A percentile compares a stretch with the other conserved stretches of the same genome.
Evolutionary conservation across 2,329 filamentous ascomycete species (phyloP).

Genomic region (Fusarium sp.): DNA sequence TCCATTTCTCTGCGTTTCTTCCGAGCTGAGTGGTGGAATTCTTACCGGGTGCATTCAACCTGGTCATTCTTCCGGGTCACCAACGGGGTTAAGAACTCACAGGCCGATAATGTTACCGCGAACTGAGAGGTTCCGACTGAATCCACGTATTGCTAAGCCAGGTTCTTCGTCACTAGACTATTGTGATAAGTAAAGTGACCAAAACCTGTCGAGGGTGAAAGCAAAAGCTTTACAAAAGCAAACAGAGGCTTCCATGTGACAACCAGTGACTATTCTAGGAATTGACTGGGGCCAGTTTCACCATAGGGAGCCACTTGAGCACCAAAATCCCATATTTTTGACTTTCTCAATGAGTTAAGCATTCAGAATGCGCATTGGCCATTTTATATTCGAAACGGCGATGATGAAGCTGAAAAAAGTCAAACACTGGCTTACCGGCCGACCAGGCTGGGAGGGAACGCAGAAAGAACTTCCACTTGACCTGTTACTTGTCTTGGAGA

Average conservation of each 20-base stretch:
- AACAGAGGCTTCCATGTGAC: background rate
- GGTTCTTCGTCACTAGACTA: background rate
- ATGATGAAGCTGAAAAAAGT: background rate
- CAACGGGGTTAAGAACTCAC: background rate
- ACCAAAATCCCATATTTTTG: background rate
- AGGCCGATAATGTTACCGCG: background rate
- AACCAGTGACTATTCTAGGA: background rate
- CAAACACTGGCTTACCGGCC: background rate
- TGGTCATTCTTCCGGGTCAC: background rate
- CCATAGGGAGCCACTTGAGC: background rate
- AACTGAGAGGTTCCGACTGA: background rate
- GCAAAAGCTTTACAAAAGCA: background rate
- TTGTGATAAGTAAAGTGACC: background rate
- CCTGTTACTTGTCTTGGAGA: rapidly evolving
- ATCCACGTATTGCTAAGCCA: background rate
- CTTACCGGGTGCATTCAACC: background rate
- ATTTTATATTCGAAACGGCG: background rate
- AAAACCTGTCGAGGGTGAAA: background rate
- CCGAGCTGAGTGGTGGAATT: slow-evolving; percentile 33
- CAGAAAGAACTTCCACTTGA: background rate
- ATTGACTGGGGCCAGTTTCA: slow-evolving; percentile 20
- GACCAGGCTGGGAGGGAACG: background rate
- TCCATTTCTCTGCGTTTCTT: background rate
- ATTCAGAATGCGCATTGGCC: background rate
- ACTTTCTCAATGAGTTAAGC: background rate